Evolutionary conservation across 768 basidiomycete genomes (phyloP).

Genomic region (Pulveroboletus sp.): DNA sequence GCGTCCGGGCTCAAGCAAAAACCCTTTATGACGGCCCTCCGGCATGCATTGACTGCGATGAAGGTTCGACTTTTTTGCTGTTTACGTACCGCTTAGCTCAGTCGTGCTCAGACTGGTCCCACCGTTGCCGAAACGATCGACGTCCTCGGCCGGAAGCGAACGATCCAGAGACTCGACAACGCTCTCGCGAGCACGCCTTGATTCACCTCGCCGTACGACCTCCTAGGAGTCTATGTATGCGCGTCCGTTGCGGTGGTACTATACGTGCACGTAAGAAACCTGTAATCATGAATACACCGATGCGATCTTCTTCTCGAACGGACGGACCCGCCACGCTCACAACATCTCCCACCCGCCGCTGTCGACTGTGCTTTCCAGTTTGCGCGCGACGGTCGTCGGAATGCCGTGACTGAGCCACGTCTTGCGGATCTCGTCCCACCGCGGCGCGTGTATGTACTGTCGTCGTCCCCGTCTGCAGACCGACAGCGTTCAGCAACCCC

Average conservation of each 20-base stretch:
- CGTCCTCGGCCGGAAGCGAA: constrained; percentile 34
- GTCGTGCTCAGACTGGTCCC: constrained; percentile 38
- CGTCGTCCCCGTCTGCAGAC: constrained; percentile 74
- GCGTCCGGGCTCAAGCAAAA: constrained; percentile 41
- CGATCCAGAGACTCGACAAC: constrained; percentile 14
- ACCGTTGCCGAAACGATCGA: constrained; percentile 38
- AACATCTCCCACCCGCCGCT: constrained; percentile 93
- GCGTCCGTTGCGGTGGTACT: background rate
- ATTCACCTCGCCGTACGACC: background rate
- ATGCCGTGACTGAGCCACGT: constrained; percentile 89
- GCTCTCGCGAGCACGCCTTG: constrained; percentile 4
- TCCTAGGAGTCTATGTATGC: no score
- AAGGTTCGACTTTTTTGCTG: no score
- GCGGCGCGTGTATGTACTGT: constrained; percentile 77
- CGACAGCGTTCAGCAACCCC: no score
- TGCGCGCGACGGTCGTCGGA: constrained; percentile 84
- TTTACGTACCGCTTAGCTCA: background rate
- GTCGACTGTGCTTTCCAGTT: constrained; percentile 82
- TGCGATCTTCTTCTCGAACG: no score
- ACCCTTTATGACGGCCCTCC: constrained; percentile 64
- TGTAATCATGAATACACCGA: no score
- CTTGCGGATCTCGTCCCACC: constrained; percentile 91
- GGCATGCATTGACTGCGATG: constrained; percentile 78
- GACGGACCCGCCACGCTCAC: constrained; percentile 32
- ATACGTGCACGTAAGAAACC: background rate